Conservation (phyloP, 176 grass and related monocot genomes). For the Puya raimondii region DNA sequence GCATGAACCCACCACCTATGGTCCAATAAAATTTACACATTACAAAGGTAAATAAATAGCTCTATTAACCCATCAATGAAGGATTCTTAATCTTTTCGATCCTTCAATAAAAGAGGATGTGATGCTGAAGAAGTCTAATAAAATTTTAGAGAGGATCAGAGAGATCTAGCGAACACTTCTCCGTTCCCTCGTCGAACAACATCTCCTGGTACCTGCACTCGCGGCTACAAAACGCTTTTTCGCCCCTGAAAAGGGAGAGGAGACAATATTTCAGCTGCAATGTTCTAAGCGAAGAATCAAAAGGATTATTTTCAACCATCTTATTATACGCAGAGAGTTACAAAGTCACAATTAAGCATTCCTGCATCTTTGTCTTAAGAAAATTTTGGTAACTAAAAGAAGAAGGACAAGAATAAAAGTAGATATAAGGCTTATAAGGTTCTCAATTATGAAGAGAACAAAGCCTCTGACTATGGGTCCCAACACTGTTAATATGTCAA, state of each 20-base stretch:
- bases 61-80: too few relatives aligned
- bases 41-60: not conserved
- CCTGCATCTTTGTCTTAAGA: not conserved
- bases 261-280: not conserved
- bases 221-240: constrained; percentile 55
- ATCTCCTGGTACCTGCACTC: constrained; percentile 58
- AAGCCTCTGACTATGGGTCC: too few relatives aligned
- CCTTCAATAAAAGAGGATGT: too few relatives aligned
- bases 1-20: constrained; percentile 2
- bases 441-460: too few relatives aligned
- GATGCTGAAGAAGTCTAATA: not conserved
- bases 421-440: not conserved
- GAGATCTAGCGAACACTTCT: constrained; percentile 9
- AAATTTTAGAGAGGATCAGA: constrained; percentile 4
- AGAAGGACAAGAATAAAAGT: not conserved
- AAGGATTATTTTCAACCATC: constrained; percentile 1
- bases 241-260: constrained; percentile 28
- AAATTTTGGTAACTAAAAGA: not conserved
- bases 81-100: too few relatives aligned
- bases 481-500: too few relatives aligned
- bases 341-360: too few relatives aligned
- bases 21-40: constrained; percentile 18
- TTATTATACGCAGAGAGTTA: not conserved
- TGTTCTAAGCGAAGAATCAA: not conserved
- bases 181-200: constrained; percentile 28